phyloP scores from a whole-genome alignment of 2,329 filamentous ascomycete genomes.

The Verticillium tricorpus region DNA sequence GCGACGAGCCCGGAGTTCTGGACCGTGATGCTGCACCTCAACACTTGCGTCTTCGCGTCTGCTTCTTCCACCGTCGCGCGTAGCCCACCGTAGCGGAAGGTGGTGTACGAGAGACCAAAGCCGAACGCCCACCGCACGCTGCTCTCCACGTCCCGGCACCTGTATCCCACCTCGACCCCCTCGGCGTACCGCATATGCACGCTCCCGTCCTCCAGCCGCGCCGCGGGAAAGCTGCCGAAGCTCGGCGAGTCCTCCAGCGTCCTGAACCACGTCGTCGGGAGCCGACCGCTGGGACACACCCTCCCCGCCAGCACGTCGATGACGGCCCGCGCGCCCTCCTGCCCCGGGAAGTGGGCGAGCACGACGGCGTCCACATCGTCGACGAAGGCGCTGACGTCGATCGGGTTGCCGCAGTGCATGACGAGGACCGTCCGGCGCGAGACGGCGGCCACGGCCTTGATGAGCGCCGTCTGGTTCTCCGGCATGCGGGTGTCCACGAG shows the following conservation, averaged over 20 bases:
- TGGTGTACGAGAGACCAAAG: conserved; percentile 8
- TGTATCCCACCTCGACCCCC: conserved; percentile 5
- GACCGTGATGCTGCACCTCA: conserved; percentile 41
- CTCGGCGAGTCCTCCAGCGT: conserved; percentile 9
- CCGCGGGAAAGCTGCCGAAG: conserved; percentile 8
- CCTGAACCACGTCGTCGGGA: conserved; percentile 12
- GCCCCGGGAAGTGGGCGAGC: conserved; percentile 10
- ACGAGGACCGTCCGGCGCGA: conserved; percentile 5
- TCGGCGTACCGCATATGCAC: background rate
- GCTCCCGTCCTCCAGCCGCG: conserved; percentile 4
- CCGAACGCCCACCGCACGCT: conserved; percentile 1
- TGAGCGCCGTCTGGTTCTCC: conserved; percentile 7
- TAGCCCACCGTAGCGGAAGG: conserved; percentile 6
- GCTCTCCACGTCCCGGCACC: background rate
- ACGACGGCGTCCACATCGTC: conserved; percentile 9
- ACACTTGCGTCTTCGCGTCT: conserved; percentile 6
- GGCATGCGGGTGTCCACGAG: conserved; percentile 10
- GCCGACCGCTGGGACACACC: conserved; percentile 10
- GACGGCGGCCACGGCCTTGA: conserved; percentile 10
- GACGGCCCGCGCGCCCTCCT: conserved; percentile 9
- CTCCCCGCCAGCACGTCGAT: conserved; percentile 9
- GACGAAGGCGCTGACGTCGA: conserved; percentile 9
- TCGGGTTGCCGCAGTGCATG: background rate
- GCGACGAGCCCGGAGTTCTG: conserved; percentile 17
- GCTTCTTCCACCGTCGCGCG: conserved; percentile 4